Evolutionary conservation across 148 eudicot genomes (phyloP), one percentile per base, ranked within the genome.

Genomic region (Fallopia convolvulus): DNA sequence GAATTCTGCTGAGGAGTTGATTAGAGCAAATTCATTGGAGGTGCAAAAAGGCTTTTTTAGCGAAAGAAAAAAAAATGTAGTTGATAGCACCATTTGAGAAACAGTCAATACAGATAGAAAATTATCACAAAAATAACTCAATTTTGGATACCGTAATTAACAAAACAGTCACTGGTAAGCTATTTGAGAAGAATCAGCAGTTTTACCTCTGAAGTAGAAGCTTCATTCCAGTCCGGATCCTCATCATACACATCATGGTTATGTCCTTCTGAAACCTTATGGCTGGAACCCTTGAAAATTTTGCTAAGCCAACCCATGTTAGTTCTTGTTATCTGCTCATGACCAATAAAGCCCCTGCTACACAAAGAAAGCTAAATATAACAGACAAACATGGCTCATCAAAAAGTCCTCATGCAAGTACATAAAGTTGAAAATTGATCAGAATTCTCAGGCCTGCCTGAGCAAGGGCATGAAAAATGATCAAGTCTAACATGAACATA

Each of bases 251-350:
- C 85, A 89, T 84, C 74, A 68, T 68, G 44, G 46, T 83, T 81
- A 76, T 77, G 86, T 48, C 87, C 86, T 84, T 90, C 92, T 63
- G 91, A 79, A 79, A 90, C 83, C 63, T 83, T 86, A 80, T 88
- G 86, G 80, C 84, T 83, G 76, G 93, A 92, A 75, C 90, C 90
- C 81, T 92, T 92, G 77, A 92, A 92, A 84, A 92, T 75, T 83
- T 88, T 92, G 89, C 86, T 92, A 75, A 92, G 88, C 97, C 97
- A 92, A 46, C 97, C 93, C 97, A 92, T 92, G 7, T 73, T 9
- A 17, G 39, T 48, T 9, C 50, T 18, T 73, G 33, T 73, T 73
- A 73, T 48, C 50, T 73, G 33, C n/a, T 73, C 75, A 73, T 73
- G 17, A 9, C 53, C 75, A 44, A 68, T 39, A 21, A 48, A 15